phyloP scores from a whole-genome alignment of 2,329 filamentous ascomycete genomes.

The Pestalotiopsis sp. region DNA sequence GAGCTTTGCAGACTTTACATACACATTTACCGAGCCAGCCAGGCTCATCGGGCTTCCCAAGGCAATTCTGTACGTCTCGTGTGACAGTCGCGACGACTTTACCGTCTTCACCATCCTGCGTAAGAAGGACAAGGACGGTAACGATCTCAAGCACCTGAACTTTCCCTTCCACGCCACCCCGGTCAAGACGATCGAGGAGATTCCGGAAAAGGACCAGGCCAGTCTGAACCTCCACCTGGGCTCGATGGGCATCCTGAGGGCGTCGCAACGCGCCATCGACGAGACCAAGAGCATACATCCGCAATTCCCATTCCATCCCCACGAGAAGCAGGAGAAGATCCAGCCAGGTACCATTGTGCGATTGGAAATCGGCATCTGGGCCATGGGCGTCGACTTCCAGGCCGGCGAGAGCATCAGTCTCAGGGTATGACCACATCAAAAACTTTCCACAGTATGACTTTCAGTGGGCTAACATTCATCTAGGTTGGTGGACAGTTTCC shows the following conservation, averaged over 20 bases:
- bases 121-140: conserved; percentile 45
- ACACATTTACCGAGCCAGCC: conserved; percentile 40
- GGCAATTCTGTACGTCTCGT: conserved; percentile 48
- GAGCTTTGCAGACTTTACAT: conserved; percentile 35
- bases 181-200: conserved; percentile 29
- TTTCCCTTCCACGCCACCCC: conserved; percentile 38
- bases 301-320: conserved; percentile 31
- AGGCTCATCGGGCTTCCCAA: conserved; percentile 50
- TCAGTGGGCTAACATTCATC: conserved; percentile 32
- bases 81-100: conserved; percentile 44
- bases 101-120: conserved; percentile 45
- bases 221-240: conserved; percentile 45
- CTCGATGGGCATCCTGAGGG: conserved; percentile 45
- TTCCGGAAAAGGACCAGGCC: conserved; percentile 36
- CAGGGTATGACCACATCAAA: conserved; percentile 29
- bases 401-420: conserved; percentile 25
- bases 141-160: conserved; percentile 43
- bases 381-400: conserved; percentile 31
- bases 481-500: conserved; percentile 33
- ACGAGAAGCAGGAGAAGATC: conserved; percentile 26
- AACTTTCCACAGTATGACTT: conserved; percentile 33
- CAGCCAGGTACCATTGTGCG: conserved; percentile 24
- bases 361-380: conserved; percentile 33
- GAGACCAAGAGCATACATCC: conserved; percentile 30
- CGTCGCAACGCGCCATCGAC: conserved; percentile 44